A percentile compares a stretch with the other conserved stretches of the same genome.
Evolutionary conservation across 208 protist genomes (phyloP).

Genomic region (Strigomonas oncopelti): DNA sequence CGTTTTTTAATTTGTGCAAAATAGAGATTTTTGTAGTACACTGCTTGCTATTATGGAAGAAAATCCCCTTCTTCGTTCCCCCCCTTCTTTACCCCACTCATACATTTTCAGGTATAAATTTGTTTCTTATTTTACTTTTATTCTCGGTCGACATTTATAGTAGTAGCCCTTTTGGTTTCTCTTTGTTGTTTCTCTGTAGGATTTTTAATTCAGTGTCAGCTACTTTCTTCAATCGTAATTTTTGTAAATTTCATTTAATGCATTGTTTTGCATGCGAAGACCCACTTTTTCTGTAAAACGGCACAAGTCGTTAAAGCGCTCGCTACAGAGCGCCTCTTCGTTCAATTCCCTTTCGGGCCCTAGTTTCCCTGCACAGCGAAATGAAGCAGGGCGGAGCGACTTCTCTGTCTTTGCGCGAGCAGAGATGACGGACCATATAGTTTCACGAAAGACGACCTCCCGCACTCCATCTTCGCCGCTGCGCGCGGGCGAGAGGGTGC

Average conservation of each 20-base stretch:
- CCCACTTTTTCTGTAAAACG: too few relatives aligned
- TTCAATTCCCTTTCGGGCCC: too few relatives aligned
- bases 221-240: neutral
- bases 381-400: neutral
- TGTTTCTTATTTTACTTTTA: conserved; percentile 7
- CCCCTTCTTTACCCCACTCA: neutral
- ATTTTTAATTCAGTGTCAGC: neutral
- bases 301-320: too few relatives aligned
- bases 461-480: conserved; percentile 3
- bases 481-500: conserved; percentile 13
- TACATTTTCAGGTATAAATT: neutral
- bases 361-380: too few relatives aligned
- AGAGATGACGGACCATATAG: conserved; percentile 9
- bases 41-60: neutral
- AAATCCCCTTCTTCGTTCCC: neutral
- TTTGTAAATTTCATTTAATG: neutral
- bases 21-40: neutral
- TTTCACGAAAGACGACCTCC: neutral
- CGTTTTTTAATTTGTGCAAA: neutral
- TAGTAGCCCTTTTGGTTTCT: neutral
- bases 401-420: conserved; percentile 11
- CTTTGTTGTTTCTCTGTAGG: neutral
- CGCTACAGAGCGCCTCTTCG: too few relatives aligned
- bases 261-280: neutral
- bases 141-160: neutral